Base-by-base conservation (phyloP, 129 eudicot species). In the Centella asiatica region DNA sequence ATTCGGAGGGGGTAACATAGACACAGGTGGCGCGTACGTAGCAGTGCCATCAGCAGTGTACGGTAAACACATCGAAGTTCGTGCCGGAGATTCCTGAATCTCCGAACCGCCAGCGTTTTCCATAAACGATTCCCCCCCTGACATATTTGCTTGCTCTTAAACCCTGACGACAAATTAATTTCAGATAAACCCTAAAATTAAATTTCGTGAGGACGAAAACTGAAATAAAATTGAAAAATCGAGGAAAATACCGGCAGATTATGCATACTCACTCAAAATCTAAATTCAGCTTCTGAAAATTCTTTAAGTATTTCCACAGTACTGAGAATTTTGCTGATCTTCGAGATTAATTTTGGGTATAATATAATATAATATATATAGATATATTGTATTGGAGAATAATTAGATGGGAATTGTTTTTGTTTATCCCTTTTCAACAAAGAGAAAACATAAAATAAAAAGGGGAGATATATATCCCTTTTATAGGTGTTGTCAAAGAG, bases 141-240 rank as follows among this genome's bases (percentile, higher is more conserved):
- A 25, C 44, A 56, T 40, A 22, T 19, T 22, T 25, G 10, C 46
- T 62, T 64, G 65, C 67, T 77, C 71, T 69, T 53, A 72, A 15
- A 10, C 26, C 59, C 22, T 28, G 31, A 31, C 26, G n/a, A n/a
- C n/a, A 40, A 31, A 44, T 42, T 11, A 47, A 17, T 31, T 42
- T 44, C 7, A 20, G 22, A 20, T 42, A 42, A 42, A 42, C 17
- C 47, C 47, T 15, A 20, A 69, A 58, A 45, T n/a, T n/a, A n/a
- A n/a, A 70, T 28, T 40, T n/a, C 5, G 13, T 15, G 47, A 15
- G 15, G n/a, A 42, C 17, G 18, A 15, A 42, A 11, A 4, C n/a
- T 42, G 47, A 42, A 13, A 42, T 11, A 6, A 42, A 42, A 42
- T 11, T 11, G 15, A 55, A 33, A 33, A 32, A 62, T 49, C 24